Evolutionary conservation across 352 stramenopile genomes (phyloP), one percentile per base, ranked within the genome.

Genomic region (Peronosclerospora sorghi): DNA sequence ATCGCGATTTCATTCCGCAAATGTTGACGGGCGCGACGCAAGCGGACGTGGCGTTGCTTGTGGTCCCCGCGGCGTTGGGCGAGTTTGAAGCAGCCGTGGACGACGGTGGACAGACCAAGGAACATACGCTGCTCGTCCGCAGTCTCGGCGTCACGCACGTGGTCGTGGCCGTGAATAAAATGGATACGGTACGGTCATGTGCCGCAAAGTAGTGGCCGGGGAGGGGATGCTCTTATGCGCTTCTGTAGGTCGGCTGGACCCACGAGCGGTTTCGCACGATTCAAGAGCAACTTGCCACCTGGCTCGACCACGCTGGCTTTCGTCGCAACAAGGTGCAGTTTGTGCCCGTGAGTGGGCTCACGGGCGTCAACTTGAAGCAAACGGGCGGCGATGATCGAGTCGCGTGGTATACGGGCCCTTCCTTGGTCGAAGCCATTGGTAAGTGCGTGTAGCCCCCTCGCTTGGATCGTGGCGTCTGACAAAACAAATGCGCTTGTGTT

Each of bases 161-260:
- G 38, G 73, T 98, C 28, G 89, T 99, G 10, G 94, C 90, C 0
- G 69, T 99, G 29, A 99, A 99, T 68, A 99, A 99, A 67, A 95
- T 99, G 73, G 96, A 99, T 58, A 77, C 87, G 14, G 83, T 95
- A 19, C 4, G 43, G 13, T 14, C 8, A 46, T 36, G 6, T 14
- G 34, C 28, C 32, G 27, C 18, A 35, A 24, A 21, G 24, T 19
- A 27, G 10, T 28, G 15, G 29, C 39, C 4, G 19, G 10, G 18
- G 6, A 13, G 12, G 23, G 42, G 17, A 41, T 30, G 23, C 24
- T 61, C 13, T 35, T n/a, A 9, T 35, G 30, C 17, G 12, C 28
- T 40, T 13, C 17, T 24, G 9, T 35, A 68, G 59, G 44, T 67
- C 15, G 65, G 67, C 1, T 95, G 83, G 80, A 65, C 80, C 51